A percentile compares a stretch with the other conserved stretches of the same genome.
Evolutionary conservation across 148 eudicot species (phyloP).

Genomic region (Rhododendron vialii): DNA sequence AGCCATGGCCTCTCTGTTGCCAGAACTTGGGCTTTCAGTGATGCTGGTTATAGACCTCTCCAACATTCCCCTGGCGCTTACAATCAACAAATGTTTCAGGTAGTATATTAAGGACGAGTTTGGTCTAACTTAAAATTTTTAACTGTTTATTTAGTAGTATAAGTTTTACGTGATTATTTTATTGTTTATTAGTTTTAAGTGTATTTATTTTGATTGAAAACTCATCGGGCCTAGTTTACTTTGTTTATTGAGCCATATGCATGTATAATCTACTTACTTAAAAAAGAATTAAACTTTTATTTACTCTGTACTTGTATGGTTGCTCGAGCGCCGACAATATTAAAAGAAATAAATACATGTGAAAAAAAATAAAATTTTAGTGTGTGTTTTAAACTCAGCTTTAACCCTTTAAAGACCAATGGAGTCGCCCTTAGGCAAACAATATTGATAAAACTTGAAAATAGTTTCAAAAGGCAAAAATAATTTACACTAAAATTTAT

Average conservation of each 20-base stretch:
- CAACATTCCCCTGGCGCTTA: constrained; percentile 83
- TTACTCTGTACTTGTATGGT: not conserved
- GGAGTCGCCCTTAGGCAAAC: no score
- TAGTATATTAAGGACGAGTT: constrained; percentile 15
- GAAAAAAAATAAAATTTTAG: not conserved
- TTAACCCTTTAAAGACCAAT: not conserved
- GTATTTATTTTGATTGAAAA: not conserved
- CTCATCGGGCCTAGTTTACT: not conserved
- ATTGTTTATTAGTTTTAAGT: no score
- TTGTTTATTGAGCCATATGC: not conserved
- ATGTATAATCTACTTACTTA: no score
- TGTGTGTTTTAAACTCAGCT: not conserved
- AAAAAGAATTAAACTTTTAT: no score
- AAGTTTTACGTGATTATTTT: no score
- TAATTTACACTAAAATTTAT: no score
- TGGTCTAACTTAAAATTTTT: not conserved
- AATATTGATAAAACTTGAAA: no score
- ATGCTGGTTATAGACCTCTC: constrained; percentile 74
- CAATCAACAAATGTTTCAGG: constrained; percentile 67
- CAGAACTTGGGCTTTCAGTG: constrained; percentile 96
- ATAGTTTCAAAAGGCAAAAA: no score
- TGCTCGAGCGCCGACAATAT: not conserved
- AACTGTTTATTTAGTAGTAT: not conserved
- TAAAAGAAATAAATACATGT: not conserved
- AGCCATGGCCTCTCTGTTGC: constrained; percentile 70